These are phyloP conservation scores for Hemileia vastatrix DNA, from an alignment of 1,284 basidiomycete species.

Conservation along the genomic window DNA sequence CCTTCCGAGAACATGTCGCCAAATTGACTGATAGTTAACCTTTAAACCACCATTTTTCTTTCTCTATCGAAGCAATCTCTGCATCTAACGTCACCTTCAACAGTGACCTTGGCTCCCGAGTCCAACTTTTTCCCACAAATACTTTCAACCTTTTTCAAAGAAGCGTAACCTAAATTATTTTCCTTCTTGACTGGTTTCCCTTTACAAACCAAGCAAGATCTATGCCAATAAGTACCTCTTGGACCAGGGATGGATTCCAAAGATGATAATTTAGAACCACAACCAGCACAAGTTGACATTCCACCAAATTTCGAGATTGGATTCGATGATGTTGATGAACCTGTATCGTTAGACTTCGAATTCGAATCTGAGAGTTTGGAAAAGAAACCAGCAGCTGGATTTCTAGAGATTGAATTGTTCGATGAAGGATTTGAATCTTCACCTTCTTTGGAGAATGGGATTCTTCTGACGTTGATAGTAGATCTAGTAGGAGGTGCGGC, in stretches of 20 bases:
- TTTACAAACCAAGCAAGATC: slow-evolving; percentile 29
- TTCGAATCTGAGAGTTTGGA: slow-evolving; percentile 1
- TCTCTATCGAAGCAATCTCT: no score
- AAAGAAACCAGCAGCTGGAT: slow-evolving; percentile 31
- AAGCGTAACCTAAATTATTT: no score
- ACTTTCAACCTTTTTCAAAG: no score
- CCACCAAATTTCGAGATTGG: slow-evolving; percentile 24
- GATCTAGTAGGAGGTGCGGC: slow-evolving; percentile 30
- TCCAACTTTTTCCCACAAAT: no score
- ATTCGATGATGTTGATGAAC: neutral
- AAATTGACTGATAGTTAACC: no score
- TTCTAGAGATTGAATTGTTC: neutral
- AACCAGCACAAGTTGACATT: slow-evolving; percentile 30
- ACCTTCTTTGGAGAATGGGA: neutral
- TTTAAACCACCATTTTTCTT: no score
- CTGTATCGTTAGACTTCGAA: neutral
- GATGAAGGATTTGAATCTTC: neutral
- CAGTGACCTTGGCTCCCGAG: no score
- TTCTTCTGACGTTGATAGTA: slow-evolving; percentile 15
- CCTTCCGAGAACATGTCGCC: no score
- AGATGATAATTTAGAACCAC: slow-evolving; percentile 27
- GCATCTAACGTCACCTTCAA: no score
- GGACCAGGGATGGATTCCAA: slow-evolving; percentile 34
- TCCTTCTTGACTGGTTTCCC: slow-evolving; percentile 1
- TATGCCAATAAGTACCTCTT: slow-evolving; percentile 31